These are phyloP conservation scores for Xylaria grammica DNA, from an alignment of 495 filamentous ascomycete species.

Conservation along the genomic window DNA sequence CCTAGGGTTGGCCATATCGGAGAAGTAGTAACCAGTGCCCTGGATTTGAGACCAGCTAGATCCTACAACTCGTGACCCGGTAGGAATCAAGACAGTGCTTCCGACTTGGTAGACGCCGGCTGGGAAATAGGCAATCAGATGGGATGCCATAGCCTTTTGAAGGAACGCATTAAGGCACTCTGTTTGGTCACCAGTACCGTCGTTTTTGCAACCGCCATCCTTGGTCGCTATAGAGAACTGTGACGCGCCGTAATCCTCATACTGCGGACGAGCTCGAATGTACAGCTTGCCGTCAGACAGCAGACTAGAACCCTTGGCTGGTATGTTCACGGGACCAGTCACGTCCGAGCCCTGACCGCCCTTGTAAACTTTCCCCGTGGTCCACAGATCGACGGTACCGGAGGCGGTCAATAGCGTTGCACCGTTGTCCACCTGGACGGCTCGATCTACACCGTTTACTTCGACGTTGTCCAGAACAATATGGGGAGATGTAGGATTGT, in stretches of 20 bases:
- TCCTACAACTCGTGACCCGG: slow-evolving; percentile 46
- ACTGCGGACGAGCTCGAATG: slow-evolving; percentile 65
- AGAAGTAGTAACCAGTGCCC: slow-evolving; percentile 46
- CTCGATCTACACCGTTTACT: slow-evolving; percentile 46
- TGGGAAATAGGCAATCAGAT: slow-evolving; percentile 28
- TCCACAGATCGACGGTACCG: slow-evolving; percentile 59
- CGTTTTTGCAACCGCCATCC: slow-evolving; percentile 6
- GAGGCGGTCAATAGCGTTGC: slow-evolving; percentile 57
- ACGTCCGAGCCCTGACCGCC: slow-evolving; percentile 33
- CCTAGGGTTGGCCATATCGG: slow-evolving; percentile 47
- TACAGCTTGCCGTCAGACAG: slow-evolving; percentile 49
- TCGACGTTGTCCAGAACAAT: slow-evolving; percentile 42
- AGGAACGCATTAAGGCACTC: slow-evolving; percentile 13
- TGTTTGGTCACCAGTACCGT: slow-evolving; percentile 21
- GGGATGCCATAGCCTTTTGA: slow-evolving; percentile 27
- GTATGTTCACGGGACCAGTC: slow-evolving; percentile 49
- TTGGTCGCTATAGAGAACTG: background rate
- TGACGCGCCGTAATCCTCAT: slow-evolving; percentile 50
- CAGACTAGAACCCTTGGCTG: slow-evolving; percentile 53
- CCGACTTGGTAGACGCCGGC: slow-evolving; percentile 42
- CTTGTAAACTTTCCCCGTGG: slow-evolving; percentile 66
- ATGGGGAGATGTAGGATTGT: slow-evolving; percentile 40
- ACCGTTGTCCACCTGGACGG: slow-evolving; percentile 50
- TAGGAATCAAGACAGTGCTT: slow-evolving; percentile 47
- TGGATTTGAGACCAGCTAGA: slow-evolving; percentile 37